phyloP scores from a whole-genome alignment of 805 yeast genomes.

The Candida coleopterorum region DNA sequence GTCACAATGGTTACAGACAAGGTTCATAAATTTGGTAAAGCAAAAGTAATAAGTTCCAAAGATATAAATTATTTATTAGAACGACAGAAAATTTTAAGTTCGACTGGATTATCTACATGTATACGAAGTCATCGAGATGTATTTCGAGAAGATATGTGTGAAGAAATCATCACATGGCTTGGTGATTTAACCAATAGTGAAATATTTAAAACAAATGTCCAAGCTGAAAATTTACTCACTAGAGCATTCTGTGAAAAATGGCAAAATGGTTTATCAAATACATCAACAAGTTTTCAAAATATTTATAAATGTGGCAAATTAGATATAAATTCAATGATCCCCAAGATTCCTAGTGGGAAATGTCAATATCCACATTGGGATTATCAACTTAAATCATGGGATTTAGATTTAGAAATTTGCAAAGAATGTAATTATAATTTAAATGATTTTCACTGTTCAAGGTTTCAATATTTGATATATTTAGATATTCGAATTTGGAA shows the following conservation, averaged over 20 bases:
- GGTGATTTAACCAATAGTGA: conserved; percentile 52
- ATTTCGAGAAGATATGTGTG: conserved; percentile 77
- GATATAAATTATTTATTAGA: conserved; percentile 46
- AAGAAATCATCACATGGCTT: conserved; percentile 66
- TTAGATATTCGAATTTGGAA: conserved; percentile 75
- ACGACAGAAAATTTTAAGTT: conserved; percentile 51
- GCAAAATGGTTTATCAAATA: conserved; percentile 41
- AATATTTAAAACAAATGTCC: conserved; percentile 44
- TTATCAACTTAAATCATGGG: conserved; percentile 42
- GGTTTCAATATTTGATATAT: conserved; percentile 56
- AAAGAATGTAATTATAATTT: conserved; percentile 45
- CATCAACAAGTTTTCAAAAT: conserved; percentile 6
- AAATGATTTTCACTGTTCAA: conserved; percentile 39
- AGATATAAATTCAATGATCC: conserved; percentile 32
- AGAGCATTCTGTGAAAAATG: conserved; percentile 58
- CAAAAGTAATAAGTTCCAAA: conserved; percentile 56
- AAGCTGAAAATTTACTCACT: conserved; percentile 49
- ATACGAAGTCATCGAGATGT: conserved; percentile 64
- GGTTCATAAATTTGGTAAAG: conserved; percentile 63
- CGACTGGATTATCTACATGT: conserved; percentile 63
- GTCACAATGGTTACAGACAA: conserved; percentile 68
- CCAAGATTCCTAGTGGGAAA: conserved; percentile 24
- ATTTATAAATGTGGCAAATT: conserved; percentile 28
- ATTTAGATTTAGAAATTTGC: conserved; percentile 37
- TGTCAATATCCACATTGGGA: conserved; percentile 30